Evolutionary conservation across 768 basidiomycete genomes (phyloP).

Genomic region (Lactarius sanguifluus): DNA sequence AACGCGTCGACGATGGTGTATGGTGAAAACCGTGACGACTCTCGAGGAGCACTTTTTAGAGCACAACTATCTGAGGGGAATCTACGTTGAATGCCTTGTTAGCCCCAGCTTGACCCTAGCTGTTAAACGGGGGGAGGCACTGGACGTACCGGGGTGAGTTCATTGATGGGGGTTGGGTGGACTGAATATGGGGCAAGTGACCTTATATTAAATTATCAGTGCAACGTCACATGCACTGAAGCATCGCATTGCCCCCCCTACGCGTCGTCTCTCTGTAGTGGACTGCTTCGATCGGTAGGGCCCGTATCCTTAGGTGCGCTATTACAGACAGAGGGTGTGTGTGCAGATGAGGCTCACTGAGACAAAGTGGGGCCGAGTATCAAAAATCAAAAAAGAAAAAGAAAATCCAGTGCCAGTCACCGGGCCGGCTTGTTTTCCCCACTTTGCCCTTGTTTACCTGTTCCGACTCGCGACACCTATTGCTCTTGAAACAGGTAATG

Average conservation of each 20-base stretch:
- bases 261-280: not conserved
- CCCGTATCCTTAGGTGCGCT: not conserved
- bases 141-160: conserved; percentile 13
- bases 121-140: not conserved
- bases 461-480: not conserved
- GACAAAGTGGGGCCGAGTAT: not conserved
- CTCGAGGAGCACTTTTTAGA: not conserved
- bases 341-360: not conserved
- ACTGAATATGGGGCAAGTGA: not conserved
- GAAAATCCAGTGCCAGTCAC: not conserved
- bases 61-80: not conserved
- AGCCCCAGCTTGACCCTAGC: not conserved
- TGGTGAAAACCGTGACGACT: not conserved
- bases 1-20: conserved; percentile 1
- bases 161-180: conserved; percentile 8
- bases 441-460: not conserved
- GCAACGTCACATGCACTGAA: conserved; percentile 25
- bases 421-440: not conserved
- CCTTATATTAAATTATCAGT: conserved; percentile 14
- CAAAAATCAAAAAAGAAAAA: not conserved
- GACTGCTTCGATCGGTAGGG: not conserved
- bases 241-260: conserved; percentile 7
- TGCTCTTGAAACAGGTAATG: not conserved
- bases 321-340: not conserved
- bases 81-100: not conserved